Evolutionary conservation across 345 rosid species (phyloP).

Genomic region (Eutrema heterophyllum): DNA sequence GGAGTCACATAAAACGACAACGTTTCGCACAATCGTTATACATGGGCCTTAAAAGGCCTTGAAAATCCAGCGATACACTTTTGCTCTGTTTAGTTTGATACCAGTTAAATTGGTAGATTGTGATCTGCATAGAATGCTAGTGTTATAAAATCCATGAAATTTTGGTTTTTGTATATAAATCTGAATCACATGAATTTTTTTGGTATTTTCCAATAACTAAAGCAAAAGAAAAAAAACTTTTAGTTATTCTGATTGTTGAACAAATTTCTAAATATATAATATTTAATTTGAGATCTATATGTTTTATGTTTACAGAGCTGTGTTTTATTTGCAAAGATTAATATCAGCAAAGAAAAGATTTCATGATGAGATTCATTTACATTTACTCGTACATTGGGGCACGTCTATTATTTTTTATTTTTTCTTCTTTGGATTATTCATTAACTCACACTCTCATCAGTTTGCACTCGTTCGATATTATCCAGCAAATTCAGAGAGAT

Average conservation of each 20-base stretch:
- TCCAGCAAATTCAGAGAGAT: no score
- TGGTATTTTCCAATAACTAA: neutral
- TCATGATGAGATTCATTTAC: neutral
- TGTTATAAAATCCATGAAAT: neutral
- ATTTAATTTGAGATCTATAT: neutral
- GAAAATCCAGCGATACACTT: neutral
- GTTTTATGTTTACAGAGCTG: neutral
- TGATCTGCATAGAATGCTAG: neutral
- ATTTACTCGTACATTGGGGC: neutral
- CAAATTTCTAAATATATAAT: neutral
- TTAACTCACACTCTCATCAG: neutral
- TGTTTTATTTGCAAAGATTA: neutral
- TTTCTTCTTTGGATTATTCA: neutral
- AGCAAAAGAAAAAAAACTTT: neutral
- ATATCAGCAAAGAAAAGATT: neutral
- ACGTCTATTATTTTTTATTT: neutral
- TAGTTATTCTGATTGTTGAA: neutral
- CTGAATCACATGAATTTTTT: neutral
- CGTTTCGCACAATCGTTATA: neutral
- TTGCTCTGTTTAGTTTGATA: neutral
- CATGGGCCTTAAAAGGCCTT: constrained; percentile 14
- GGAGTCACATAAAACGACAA: neutral
- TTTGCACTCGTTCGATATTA: no score
- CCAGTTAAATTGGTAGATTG: neutral
- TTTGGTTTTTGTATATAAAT: neutral